Percentiles rank a stretch among this genome's conserved stretches.
Conservation (phyloP, 2,329 filamentous ascomycete species). For the Apiospora phragmitis region DNA sequence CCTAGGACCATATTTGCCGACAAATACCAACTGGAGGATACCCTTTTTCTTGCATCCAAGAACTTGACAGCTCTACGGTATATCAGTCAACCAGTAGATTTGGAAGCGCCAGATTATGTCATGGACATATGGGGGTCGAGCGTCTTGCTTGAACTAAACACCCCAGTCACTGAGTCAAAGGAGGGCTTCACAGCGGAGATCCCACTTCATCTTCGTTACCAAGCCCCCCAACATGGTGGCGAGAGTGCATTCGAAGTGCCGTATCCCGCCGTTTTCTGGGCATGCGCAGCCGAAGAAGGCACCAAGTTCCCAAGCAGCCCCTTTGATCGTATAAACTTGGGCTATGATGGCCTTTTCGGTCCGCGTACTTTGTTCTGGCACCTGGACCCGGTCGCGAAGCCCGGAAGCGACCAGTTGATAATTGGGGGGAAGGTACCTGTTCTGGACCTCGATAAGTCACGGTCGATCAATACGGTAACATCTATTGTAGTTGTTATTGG, state of each 20-base stretch:
- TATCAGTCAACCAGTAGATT: conserved; percentile 75
- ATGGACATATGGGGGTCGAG: conserved; percentile 76
- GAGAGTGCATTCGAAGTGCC: conserved; percentile 62
- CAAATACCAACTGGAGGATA: conserved; percentile 78
- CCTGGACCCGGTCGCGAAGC: conserved; percentile 51
- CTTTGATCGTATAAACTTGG: conserved; percentile 82
- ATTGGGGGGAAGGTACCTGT: conserved; percentile 66
- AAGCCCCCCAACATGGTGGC: conserved; percentile 61
- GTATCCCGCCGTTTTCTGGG: conserved; percentile 88
- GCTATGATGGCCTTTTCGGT: conserved; percentile 80
- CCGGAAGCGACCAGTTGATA: conserved; percentile 41
- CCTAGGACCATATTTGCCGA: conserved; percentile 83
- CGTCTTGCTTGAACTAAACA: conserved; percentile 72
- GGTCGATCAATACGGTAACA: conserved; percentile 56
- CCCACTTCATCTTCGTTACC: conserved; percentile 84
- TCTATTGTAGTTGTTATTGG: conserved; percentile 60
- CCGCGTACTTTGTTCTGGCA: conserved; percentile 83
- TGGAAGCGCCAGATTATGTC: conserved; percentile 87
- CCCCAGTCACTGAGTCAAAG: conserved; percentile 41
- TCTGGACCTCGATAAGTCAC: conserved; percentile 52
- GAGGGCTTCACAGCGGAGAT: conserved; percentile 66
- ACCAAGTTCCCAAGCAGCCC: conserved; percentile 74
- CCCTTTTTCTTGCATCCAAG: conserved; percentile 77
- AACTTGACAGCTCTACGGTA: conserved; percentile 70
- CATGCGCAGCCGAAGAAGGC: conserved; percentile 68